These are phyloP conservation scores for Cryphonectria japonica DNA, from an alignment of 2,329 filamentous ascomycete species.

Conservation along the genomic window DNA sequence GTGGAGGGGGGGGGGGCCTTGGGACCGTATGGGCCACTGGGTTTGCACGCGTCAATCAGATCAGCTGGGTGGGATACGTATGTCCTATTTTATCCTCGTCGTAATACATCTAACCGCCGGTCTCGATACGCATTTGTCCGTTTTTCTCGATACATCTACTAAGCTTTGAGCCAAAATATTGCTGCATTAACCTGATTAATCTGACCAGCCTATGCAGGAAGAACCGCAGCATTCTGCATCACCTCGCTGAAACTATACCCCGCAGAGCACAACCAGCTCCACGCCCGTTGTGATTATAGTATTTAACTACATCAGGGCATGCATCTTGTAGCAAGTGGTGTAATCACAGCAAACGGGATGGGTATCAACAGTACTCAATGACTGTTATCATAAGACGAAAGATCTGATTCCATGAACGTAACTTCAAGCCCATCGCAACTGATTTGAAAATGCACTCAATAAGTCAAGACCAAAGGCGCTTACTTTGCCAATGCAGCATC, in stretches of 20 bases:
- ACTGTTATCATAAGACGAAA: not conserved
- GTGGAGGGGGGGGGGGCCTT: no score
- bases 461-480: not conserved
- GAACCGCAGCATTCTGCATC: not conserved
- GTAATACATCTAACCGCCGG: not conserved
- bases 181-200: not conserved
- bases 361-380: not conserved
- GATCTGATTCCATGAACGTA: not conserved
- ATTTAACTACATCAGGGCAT: not conserved
- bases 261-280: not conserved
- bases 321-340: not conserved
- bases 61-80: not conserved
- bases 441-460: not conserved
- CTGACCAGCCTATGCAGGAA: not conserved
- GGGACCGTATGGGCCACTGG: not conserved
- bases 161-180: not conserved
- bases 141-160: not conserved
- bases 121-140: not conserved
- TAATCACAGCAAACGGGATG: not conserved
- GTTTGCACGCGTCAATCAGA: not conserved
- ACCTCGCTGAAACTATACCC: not conserved
- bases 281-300: not conserved
- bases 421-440: not conserved
- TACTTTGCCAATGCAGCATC: constrained; percentile 39
- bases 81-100: not conserved